Conservation (phyloP, 345 rosid genomes). For the Eucalyptus decipiens region DNA sequence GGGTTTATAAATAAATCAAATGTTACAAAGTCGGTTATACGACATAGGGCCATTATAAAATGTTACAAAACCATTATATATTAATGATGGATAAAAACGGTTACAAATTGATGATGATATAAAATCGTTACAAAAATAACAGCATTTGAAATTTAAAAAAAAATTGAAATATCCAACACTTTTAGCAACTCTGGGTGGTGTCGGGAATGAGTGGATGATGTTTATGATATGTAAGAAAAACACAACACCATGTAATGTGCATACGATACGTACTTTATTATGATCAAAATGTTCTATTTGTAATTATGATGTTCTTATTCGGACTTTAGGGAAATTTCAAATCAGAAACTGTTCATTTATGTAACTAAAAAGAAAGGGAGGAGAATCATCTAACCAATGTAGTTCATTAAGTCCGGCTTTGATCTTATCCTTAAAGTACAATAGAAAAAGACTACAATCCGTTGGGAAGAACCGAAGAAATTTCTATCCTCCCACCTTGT, state of each 20-base stretch:
- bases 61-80: no score
- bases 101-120: no score
- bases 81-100: no score
- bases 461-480: background rate
- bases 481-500: background rate
- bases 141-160: no score
- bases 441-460: background rate
- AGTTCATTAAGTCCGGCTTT: background rate
- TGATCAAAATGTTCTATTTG: background rate
- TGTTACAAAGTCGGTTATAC: no score
- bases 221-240: background rate
- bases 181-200: background rate
- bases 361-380: background rate
- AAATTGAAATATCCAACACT: no score
- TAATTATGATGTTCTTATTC: background rate
- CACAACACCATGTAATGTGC: accelerated
- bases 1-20: no score
- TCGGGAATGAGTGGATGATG: background rate
- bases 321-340: no score
- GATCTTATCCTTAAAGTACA: background rate
- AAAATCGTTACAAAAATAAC: no score
- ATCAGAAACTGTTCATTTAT: background rate
- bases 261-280: background rate
- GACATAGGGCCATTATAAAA: no score
- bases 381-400: background rate